Base-by-base conservation (phyloP, 2,329 filamentous ascomycete genomes). In the Nothopassalora personata region DNA sequence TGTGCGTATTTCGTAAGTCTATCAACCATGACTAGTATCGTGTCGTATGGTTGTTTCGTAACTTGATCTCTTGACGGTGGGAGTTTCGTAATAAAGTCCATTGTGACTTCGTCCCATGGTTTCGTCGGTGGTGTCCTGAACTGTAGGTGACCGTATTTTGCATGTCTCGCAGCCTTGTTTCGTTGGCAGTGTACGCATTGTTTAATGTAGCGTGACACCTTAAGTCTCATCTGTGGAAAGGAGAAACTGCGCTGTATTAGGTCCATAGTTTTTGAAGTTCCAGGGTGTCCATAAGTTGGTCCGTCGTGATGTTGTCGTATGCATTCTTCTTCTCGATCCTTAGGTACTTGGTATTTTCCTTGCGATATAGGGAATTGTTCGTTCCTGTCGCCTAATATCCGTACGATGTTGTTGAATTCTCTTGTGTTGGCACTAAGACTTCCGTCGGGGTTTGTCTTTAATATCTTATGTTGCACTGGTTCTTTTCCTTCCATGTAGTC, bases 11-110 rank as follows among this genome's bases (percentile, higher is more conserved):
- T 67, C 9, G 54, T 66, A 15, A 61, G 59, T 60, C 59, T 49
- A 43, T 67, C 60, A 28, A 67, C 62, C 13, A 67, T 58, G 18
- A 66, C 61, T 49, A 67, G 23, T 28, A 66, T 67, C 7, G 18
- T 45, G 23, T 66, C 36, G n/a, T 65, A 66, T 13, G 33, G 27
- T 11, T 30, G 28, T 53, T 33, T 19, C 18, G 53, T 58, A 9
- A 46, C 43, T 30, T 54, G 54, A 27, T 53, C 43, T 33, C 31
- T 39, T 13, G 54, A 58, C 43, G 18, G 30, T 53, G n/a, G n/a
- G n/a, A n/a, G n/a, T n/a, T n/a, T n/a, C n/a, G n/a, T n/a, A n/a
- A n/a, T n/a, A n/a, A n/a, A n/a, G n/a, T n/a, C n/a, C n/a, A n/a
- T n/a, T n/a, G n/a, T n/a, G n/a, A n/a, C n/a, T n/a, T n/a, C n/a